Evolutionary conservation across 1,139 yeast species (phyloP), one percentile per base, ranked within the genome.

Genomic region (Debaryomycetaceae sp.): DNA sequence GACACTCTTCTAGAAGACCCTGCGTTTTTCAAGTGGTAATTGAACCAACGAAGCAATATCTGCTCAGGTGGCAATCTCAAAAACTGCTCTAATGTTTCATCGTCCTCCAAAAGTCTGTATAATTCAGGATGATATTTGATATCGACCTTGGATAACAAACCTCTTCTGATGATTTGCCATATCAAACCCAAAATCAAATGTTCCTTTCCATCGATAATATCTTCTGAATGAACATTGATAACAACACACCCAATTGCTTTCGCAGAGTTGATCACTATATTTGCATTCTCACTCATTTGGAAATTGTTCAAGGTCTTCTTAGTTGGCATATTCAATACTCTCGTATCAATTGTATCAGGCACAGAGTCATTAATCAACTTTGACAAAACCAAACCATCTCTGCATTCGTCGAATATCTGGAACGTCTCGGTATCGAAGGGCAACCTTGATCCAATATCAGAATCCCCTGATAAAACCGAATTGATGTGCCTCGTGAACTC

Each of bases 161-260:
- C 99, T 67, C 97, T 84, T 68, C 99, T 85, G 56, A 93, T 95
- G 57, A 95, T 87, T 72, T 93, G 99, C 99, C 99, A 93, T 57
- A 93, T 91, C 49, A 95, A 79, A 48, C 99, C 99, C 55, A 93
- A 75, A 52, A 93, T 89, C 65, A 93, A 80, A 66, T 93, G 98
- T 68, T 93, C 99, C 57, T 87, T 88, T 56, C 99, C 99, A 57
- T 91, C 98, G 56, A 91, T 90, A 49, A 93, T 88, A 66, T 93
- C 98, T 64, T 93, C 98, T 5, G 98, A 87, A 58, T 93, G 98
- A 42, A 93, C 98, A 63, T 93, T 93, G 43, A 95, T 98, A 42
- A 93, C 99, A 45, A 93, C 88, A 75, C 98, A 93, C 20, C 98
- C 99, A 68, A 93, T 93, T 45, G 98, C 99, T 72, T 93, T 93